Evolutionary conservation across 176 grass and related monocot genomes (phyloP).

Genomic region (Oryza longistaminata): DNA sequence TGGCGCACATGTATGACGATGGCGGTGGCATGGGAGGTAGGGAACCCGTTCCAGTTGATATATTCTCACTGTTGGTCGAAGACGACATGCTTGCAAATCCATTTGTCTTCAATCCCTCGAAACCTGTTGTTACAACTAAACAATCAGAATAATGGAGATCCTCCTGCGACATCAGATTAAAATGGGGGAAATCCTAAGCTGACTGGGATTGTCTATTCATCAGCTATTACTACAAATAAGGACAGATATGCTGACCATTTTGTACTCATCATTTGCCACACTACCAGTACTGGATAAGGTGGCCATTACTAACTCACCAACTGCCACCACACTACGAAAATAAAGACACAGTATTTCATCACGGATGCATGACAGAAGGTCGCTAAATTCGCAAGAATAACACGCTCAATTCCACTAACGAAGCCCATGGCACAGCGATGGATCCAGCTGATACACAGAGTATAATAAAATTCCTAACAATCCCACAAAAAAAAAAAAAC

Average conservation of each 20-base stretch:
- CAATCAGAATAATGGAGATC: constrained; percentile 16
- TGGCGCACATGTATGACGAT: constrained; percentile 57
- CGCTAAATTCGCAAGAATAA: not conserved
- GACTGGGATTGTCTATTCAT: not conserved
- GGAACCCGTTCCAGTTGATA: constrained; percentile 55
- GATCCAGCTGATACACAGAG: not conserved
- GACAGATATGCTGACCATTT: not conserved
- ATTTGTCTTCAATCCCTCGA: constrained; percentile 49
- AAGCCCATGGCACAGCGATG: not conserved
- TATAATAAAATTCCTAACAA: not conserved
- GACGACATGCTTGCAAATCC: constrained; percentile 74
- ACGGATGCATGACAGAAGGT: not conserved
- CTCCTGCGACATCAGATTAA: not conserved
- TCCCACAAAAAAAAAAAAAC: not conserved
- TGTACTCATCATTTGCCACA: not conserved
- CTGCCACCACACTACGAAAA: not conserved
- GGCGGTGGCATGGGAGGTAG: constrained; percentile 52
- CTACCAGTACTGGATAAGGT: constrained; percentile 10
- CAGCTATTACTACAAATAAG: not conserved
- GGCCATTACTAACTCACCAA: not conserved
- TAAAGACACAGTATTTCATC: not conserved
- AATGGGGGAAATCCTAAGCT: not conserved
- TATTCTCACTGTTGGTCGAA: constrained; percentile 47
- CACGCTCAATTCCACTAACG: not conserved
- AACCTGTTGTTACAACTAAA: constrained; percentile 23